Percentiles rank a stretch among this genome's conserved stretches.
Evolutionary conservation across 2,329 filamentous ascomycete genomes (phyloP).

Genomic region (Penicillium thymicola): DNA sequence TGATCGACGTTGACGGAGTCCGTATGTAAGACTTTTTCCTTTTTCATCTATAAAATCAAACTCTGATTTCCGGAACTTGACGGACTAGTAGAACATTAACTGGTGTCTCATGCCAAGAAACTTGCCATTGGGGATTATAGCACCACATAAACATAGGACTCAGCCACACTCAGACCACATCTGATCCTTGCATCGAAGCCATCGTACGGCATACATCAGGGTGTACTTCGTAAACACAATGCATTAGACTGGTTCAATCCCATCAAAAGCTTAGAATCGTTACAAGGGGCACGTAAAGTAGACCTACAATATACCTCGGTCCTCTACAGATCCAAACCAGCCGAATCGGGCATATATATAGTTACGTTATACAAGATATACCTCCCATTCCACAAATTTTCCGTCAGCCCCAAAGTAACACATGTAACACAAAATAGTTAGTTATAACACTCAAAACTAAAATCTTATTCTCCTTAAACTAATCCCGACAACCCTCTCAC

Average conservation of each 20-base stretch:
- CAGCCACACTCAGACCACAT: neutral
- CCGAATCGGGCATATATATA: neutral
- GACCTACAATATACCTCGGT: no score
- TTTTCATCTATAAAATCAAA: neutral
- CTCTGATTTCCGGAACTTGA: neutral
- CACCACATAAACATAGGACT: neutral
- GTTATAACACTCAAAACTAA: neutral
- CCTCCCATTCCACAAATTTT: neutral
- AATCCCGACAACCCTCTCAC: neutral
- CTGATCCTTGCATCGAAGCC: neutral
- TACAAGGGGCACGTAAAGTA: neutral
- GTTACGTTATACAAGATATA: neutral
- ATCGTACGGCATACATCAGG: neutral
- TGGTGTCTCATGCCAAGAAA: neutral
- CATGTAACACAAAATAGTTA: neutral
- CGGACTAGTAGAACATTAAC: neutral
- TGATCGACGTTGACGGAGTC: neutral
- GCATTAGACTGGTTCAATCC: neutral
- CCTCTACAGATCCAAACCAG: neutral
- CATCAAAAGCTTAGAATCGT: neutral
- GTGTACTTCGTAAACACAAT: neutral
- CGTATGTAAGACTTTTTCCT: neutral
- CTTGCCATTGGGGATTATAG: neutral
- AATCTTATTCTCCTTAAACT: neutral
- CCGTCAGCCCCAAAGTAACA: neutral